Evolutionary conservation across 169 alveolate genomes (phyloP), one percentile per base, ranked within the genome.

Genomic region (Plasmodium vivax): DNA sequence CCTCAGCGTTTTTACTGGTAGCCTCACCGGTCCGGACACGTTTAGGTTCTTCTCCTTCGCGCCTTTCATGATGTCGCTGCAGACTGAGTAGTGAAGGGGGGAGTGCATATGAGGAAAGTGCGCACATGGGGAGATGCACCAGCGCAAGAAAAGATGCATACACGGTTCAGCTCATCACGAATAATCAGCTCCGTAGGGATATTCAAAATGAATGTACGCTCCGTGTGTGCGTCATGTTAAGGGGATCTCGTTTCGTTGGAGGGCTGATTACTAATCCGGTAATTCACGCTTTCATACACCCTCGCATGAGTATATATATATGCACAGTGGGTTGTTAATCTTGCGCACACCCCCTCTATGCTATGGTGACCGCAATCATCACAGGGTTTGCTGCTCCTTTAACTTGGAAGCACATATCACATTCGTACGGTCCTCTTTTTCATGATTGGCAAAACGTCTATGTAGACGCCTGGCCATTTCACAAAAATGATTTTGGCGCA

Each of bases 21-120:
- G 97, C 93, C 99, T 97, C 87, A 99, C 99, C 43, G 99, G 99
- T 84, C 99, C 99, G 19, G 97, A 96, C 36, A 98, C 98, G 85
- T 96, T 97, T 95, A 98, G 97, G 93, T 97, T 98, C 95, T 98
- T 98, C 87, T 98, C 99, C 94, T 98, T 98, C 79, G 99, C 99
- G 51, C 99, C 99, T 56, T 96, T 96, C 92, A 99, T 97, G 83
- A 99, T 95, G 91, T 98, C 99, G 81, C 98, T 83, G 97, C 99
- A 98, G 45, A 98, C 99, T 97, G 96, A 5, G 34, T 23, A 68
- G 77, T 19, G 77, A 68, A 68, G 23, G 19, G 75, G 73, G 36
- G 43, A 38, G 83, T 34, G 90, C 19, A 41, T 47, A 77, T 1
- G 32, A n/a, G 56, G 9, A 58, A 8, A 30, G 23, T 16, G 79